Conservation (phyloP, 2,329 filamentous ascomycete species). For the Neoscytalidium dimidiatum region DNA sequence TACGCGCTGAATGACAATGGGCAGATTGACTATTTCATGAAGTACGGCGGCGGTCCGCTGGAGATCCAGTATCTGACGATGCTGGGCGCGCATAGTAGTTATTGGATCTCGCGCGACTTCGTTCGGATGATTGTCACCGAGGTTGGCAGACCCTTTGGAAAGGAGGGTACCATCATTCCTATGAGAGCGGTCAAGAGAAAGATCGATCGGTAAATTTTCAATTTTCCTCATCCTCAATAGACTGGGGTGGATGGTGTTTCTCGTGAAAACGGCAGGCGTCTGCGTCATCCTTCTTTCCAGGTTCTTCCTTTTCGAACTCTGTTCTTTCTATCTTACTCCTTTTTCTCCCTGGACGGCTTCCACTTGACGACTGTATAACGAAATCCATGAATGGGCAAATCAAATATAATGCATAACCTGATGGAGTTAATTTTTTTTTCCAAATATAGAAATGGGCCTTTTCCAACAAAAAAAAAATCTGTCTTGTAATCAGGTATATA, state of each 20-base stretch:
- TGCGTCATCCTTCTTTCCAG: neutral
- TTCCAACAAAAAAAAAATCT: neutral
- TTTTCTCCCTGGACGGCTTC: too few relatives aligned
- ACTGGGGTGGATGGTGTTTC: neutral
- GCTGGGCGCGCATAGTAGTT: constrained; percentile 91
- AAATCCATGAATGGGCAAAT: neutral
- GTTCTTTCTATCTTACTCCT: neutral
- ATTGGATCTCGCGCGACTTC: constrained; percentile 87
- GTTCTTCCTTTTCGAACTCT: neutral
- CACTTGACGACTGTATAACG: neutral
- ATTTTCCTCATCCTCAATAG: too few relatives aligned
- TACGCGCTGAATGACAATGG: constrained; percentile 92
- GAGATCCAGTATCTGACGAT: constrained; percentile 98
- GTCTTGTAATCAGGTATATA: neutral
- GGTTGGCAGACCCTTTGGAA: constrained; percentile 74
- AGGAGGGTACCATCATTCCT: constrained; percentile 54
- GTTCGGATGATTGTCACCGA: constrained; percentile 89
- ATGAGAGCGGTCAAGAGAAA: constrained; percentile 58
- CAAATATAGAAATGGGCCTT: neutral
- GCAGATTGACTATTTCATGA: constrained; percentile 88
- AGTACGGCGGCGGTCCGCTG: constrained; percentile 79
- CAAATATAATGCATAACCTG: constrained; percentile 4
- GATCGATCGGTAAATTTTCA: constrained; percentile 17
- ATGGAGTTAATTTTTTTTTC: neutral
- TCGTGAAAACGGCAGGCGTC: neutral